phyloP scores from a whole-genome alignment of 352 stramenopile species.

The Discostella stelligera region DNA sequence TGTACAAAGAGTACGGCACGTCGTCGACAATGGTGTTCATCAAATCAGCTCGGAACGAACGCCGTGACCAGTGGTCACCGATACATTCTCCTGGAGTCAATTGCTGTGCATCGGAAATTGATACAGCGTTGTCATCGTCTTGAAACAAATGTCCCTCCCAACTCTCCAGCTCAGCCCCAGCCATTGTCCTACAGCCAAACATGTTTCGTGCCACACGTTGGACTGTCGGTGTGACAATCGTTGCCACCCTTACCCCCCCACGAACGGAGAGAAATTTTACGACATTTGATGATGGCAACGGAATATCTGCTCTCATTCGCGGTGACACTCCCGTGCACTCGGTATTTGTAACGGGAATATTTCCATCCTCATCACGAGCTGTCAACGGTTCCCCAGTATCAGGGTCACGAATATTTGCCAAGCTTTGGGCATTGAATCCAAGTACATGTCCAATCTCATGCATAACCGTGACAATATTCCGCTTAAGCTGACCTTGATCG shows the following conservation, averaged over 20 bases:
- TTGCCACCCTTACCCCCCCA: slow-evolving; percentile 64
- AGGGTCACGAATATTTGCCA: slow-evolving; percentile 68
- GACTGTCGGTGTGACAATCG: slow-evolving; percentile 73
- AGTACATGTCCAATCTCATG: slow-evolving; percentile 77
- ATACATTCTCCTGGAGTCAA: slow-evolving; percentile 50
- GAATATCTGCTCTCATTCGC: slow-evolving; percentile 32
- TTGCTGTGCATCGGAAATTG: background rate
- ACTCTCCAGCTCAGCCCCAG: slow-evolving; percentile 72
- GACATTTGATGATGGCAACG: slow-evolving; percentile 65
- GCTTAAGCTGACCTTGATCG: slow-evolving; percentile 34
- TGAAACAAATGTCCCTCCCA: slow-evolving; percentile 44
- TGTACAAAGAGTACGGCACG: slow-evolving; percentile 52
- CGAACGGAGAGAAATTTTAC: slow-evolving; percentile 61
- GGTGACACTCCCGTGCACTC: slow-evolving; percentile 66
- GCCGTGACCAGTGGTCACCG: slow-evolving; percentile 73
- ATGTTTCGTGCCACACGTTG: slow-evolving; percentile 69
- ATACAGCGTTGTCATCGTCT: slow-evolving; percentile 15
- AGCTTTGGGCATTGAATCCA: slow-evolving; percentile 68
- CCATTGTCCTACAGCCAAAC: slow-evolving; percentile 71
- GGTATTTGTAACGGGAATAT: slow-evolving; percentile 52
- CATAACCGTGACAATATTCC: slow-evolving; percentile 70
- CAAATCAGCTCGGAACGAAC: slow-evolving; percentile 67
- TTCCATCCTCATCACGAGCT: slow-evolving; percentile 43
- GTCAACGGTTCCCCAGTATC: slow-evolving; percentile 67
- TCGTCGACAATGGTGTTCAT: slow-evolving; percentile 77